Evolutionary conservation across 2,329 filamentous ascomycete genomes (phyloP).

Genomic region (Cladosporium phlei): DNA sequence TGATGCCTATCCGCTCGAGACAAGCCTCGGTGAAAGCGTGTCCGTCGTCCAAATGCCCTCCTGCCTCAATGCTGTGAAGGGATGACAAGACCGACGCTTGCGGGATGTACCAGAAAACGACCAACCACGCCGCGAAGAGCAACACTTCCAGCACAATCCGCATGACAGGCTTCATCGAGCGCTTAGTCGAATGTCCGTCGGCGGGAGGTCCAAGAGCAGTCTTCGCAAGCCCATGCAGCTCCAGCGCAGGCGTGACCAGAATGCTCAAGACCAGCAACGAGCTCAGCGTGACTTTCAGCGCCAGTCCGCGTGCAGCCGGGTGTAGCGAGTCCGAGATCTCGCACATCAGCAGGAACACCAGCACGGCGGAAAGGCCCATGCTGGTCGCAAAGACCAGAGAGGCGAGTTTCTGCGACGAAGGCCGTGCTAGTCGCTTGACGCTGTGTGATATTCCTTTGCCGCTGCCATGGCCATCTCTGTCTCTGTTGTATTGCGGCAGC

Average conservation of each 20-base stretch:
- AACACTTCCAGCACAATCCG: constrained; percentile 48
- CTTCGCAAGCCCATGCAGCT: constrained; percentile 53
- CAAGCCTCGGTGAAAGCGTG: constrained; percentile 50
- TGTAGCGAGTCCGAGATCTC: constrained; percentile 76
- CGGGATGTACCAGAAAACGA: constrained; percentile 63
- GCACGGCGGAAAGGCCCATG: constrained; percentile 68
- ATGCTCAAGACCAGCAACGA: constrained; percentile 68
- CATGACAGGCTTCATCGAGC: constrained; percentile 53
- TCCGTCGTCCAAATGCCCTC: constrained; percentile 25
- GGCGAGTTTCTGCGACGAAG: constrained; percentile 36
- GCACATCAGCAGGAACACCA: constrained; percentile 76
- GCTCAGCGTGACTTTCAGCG: constrained; percentile 65
- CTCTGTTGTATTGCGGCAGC: constrained; percentile 40
- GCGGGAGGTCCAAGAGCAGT: constrained; percentile 58
- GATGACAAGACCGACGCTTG: constrained; percentile 32
- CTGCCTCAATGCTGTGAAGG: constrained; percentile 37
- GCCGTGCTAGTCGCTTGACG: constrained; percentile 18
- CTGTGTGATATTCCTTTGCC: constrained; percentile 4
- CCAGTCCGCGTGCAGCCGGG: constrained; percentile 60
- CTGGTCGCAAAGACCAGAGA: constrained; percentile 66
- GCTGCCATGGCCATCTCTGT: constrained; percentile 18
- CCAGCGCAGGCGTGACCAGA: constrained; percentile 70
- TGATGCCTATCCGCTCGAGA: constrained; percentile 68
- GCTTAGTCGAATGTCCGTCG: constrained; percentile 54
- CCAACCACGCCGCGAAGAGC: constrained; percentile 65